A percentile compares a stretch with the other conserved stretches of the same genome.
Evolutionary conservation across 2,329 filamentous ascomycete genomes (phyloP).

Genomic region (Camillea tinctor): DNA sequence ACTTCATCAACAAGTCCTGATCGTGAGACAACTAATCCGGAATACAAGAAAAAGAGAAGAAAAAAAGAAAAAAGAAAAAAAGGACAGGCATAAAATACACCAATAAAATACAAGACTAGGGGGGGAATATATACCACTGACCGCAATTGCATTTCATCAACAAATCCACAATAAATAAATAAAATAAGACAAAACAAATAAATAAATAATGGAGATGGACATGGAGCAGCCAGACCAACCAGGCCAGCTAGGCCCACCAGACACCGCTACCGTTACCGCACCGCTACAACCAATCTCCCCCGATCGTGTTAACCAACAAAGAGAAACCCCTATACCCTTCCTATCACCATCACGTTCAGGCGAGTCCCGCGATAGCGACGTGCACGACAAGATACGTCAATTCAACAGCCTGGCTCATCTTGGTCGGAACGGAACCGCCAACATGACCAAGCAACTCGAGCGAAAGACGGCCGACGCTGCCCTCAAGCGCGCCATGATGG

Average conservation of each 20-base stretch:
- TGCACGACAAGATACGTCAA: conserved; percentile 35
- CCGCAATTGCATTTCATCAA: not conserved
- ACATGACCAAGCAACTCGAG: conserved; percentile 57
- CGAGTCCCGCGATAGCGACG: conserved; percentile 30
- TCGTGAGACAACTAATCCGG: no score
- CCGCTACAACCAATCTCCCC: conserved; percentile 30
- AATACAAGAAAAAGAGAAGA: no score
- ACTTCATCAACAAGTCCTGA: no score
- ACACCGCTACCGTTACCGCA: conserved; percentile 11
- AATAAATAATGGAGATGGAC: conserved; percentile 14
- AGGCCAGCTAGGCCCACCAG: conserved; percentile 25
- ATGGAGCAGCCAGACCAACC: conserved; percentile 26
- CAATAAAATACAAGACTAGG: no score
- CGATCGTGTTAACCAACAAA: conserved; percentile 33
- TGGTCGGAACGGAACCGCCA: conserved; percentile 7
- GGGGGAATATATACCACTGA: no score
- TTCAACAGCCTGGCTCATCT: conserved; percentile 31
- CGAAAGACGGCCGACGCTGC: conserved; percentile 65
- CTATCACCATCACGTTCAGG: conserved; percentile 19
- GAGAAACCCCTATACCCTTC: conserved; percentile 15
- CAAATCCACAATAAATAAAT: not conserved
- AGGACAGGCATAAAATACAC: no score
- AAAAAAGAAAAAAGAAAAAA: no score
- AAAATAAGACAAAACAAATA: not conserved
- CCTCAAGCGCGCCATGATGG: conserved; percentile 64